Conservation (phyloP, 805 yeast genomes). For the Teunomyces pallodes region DNA sequence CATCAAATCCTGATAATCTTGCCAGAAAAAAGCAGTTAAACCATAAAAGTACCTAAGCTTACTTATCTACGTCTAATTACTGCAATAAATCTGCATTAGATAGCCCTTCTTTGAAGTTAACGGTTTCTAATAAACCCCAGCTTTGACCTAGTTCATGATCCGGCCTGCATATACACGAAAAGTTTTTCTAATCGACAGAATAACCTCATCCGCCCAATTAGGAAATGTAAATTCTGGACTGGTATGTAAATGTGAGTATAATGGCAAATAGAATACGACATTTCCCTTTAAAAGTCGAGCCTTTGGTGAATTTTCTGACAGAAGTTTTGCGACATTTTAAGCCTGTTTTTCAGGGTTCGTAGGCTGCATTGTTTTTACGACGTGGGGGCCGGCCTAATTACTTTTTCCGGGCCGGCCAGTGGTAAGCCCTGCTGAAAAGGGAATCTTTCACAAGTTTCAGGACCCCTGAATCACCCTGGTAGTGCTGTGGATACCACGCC, state of each 20-base stretch:
- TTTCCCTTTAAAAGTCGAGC: not conserved
- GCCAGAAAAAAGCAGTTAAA: not conserved
- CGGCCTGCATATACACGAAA: constrained; percentile 13
- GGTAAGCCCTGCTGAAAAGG: not conserved
- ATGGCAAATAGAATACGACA: not conserved
- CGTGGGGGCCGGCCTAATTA: too few relatives aligned
- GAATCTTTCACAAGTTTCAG: not conserved
- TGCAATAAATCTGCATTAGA: too few relatives aligned
- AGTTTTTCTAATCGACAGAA: constrained; percentile 26
- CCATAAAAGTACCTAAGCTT: too few relatives aligned
- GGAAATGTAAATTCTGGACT: constrained; percentile 28
- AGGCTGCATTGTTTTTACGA: not conserved
- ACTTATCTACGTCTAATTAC: too few relatives aligned
- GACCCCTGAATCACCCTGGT: not conserved
- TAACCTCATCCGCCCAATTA: constrained; percentile 33
- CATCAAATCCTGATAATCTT: not conserved
- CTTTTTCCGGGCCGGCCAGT: not conserved
- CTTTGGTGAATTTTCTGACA: too few relatives aligned
- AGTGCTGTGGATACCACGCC: not conserved
- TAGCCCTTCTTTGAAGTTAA: too few relatives aligned
- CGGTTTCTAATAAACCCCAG: not conserved
- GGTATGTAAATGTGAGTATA: constrained; percentile 6
- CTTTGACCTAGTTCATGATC: not conserved
- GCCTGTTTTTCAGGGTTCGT: not conserved
- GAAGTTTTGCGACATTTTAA: not conserved